Evolutionary conservation across 2,329 filamentous ascomycete species (phyloP).

Genomic region (Botrytis pseudocinerea): DNA sequence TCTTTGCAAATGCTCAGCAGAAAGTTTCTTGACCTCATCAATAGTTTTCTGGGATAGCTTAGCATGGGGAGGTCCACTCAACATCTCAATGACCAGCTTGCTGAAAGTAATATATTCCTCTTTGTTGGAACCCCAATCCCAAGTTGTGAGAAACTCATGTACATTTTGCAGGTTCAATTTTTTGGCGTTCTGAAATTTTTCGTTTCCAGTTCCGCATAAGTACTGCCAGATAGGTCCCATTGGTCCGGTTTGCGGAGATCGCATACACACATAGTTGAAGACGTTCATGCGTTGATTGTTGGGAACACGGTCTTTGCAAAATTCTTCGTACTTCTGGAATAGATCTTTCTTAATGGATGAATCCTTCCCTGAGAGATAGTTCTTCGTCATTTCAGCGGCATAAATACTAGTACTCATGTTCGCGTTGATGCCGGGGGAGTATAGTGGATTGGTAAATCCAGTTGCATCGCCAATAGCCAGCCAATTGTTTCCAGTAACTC

Average conservation of each 20-base stretch:
- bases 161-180: conserved; percentile 20
- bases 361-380: conserved; percentile 19
- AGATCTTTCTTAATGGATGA: not conserved
- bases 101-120: conserved; percentile 28
- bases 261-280: conserved; percentile 35
- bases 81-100: conserved; percentile 23
- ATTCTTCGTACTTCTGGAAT: conserved; percentile 28
- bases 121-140: conserved; percentile 31
- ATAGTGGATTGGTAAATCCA: conserved; percentile 39
- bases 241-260: conserved; percentile 30
- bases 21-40: conserved; percentile 3
- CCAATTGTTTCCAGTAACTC: conserved; percentile 35
- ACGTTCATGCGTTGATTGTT: conserved; percentile 35
- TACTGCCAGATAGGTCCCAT: conserved; percentile 35
- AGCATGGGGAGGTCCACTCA: conserved; percentile 21
- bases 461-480: conserved; percentile 38
- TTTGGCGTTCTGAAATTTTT: conserved; percentile 23
- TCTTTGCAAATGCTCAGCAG: not conserved
- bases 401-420: conserved; percentile 30
- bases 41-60: not conserved
- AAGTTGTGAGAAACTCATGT: conserved; percentile 29
- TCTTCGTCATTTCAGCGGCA: conserved; percentile 26
- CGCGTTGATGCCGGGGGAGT: conserved; percentile 38
- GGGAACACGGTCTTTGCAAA: conserved; percentile 28
- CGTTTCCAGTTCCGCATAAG: conserved; percentile 29